Evolutionary conservation across 768 basidiomycete species (phyloP), one percentile per base, ranked within the genome.

Genomic region (Suillus variegatus): DNA sequence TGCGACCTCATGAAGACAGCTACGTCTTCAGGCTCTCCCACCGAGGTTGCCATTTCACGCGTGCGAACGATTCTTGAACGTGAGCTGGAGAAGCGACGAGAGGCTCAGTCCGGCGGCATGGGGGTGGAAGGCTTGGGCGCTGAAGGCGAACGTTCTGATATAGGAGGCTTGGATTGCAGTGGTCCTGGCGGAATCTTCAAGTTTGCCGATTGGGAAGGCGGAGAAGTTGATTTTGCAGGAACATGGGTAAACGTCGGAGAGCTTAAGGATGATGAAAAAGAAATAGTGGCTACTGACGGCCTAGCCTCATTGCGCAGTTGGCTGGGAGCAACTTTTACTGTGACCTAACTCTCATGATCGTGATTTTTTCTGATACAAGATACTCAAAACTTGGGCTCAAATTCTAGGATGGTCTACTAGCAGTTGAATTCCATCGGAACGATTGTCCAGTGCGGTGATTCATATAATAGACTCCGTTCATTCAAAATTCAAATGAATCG

Each of bases 191-290:
- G 82, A 0, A 67, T 78, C 22, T 95, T 95, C 81, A 88, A 81
- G 69, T 94, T 94, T 70, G 82, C 82, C 4, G 87, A 89, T 51
- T 95, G 93, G 93, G 93, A 94, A 69, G 93, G 92, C 3, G 93
- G 93, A 9, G 88, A 92, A n/a, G 79, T 93, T 22, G 73, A 80
- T 1, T 90, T 93, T 69, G 66, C 89, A 41, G 89, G 86, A 35
- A 88, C 86, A 0, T 90, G 84, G 64, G 81, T 84, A 9, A 71
- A 61, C 12, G 73, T 80, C 14, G 79, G 77, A 55, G 73, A 72
- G 47, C 43, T 60, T 52, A 72, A 74, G 44, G 74, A 73, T 12
- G 79, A 79, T 13, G 81, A 80, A 66, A 84, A 86, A 69, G 67
- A 86, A 69, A 66, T 67, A 32, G 68, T 56, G 5, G 70, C 57